phyloP scores from a whole-genome alignment of 2,329 filamentous ascomycete species.

The Chaetomium sp. region DNA sequence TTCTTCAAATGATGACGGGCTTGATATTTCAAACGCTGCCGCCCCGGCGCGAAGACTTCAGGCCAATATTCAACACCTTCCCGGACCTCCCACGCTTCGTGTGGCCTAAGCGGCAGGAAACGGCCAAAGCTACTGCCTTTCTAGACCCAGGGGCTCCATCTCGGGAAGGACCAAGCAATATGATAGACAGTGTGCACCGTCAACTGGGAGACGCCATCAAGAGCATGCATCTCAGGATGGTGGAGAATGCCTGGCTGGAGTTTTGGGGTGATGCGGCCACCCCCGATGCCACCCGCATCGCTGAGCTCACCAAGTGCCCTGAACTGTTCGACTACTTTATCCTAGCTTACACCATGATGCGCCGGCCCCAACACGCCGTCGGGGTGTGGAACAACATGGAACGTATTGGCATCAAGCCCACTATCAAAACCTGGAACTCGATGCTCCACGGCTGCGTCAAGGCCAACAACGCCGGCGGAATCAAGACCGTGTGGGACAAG shows the following conservation, averaged over 20 bases:
- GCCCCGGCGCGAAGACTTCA: constrained; percentile 23
- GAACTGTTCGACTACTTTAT: constrained; percentile 43
- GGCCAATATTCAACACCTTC: constrained; percentile 29
- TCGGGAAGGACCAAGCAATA: not conserved
- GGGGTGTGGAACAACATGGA: constrained; percentile 48
- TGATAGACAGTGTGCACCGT: constrained; percentile 29
- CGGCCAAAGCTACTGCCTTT: not conserved
- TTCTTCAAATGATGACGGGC: constrained; percentile 34
- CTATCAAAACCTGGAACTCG: constrained; percentile 67
- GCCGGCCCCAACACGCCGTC: constrained; percentile 38
- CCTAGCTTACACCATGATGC: constrained; percentile 40
- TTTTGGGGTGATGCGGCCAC: constrained; percentile 37
- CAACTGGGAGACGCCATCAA: constrained; percentile 37
- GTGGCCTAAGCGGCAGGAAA: constrained; percentile 3
- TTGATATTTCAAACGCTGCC: constrained; percentile 26
- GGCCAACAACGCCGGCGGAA: constrained; percentile 58
- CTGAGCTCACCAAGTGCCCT: constrained; percentile 25
- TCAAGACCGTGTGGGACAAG: constrained; percentile 68
- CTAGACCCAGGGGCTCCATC: not conserved
- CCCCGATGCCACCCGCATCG: constrained; percentile 28
- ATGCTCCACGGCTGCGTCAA: constrained; percentile 72
- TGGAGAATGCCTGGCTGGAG: constrained; percentile 37
- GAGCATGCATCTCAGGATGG: constrained; percentile 32
- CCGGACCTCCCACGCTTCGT: constrained; percentile 30
- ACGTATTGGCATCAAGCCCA: constrained; percentile 57